Conservation (phyloP, 495 filamentous ascomycete genomes). For the Letharia lupina region DNA sequence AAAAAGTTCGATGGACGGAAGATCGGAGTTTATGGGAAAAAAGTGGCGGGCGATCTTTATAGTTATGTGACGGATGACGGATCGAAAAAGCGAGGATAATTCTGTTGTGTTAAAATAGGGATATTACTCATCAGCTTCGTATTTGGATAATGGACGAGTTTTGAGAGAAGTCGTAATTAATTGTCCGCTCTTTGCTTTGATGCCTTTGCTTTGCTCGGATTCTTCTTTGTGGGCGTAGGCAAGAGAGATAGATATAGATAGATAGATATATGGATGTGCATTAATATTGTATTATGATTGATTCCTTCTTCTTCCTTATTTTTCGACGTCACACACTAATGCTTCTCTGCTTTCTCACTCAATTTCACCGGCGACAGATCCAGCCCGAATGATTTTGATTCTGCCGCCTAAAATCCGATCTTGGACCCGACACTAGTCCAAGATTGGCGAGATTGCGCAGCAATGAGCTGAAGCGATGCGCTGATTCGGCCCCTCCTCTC, state of each 20-base stretch:
- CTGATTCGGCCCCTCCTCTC: not conserved
- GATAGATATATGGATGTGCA: too few relatives aligned
- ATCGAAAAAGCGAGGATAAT: not conserved
- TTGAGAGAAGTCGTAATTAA: too few relatives aligned
- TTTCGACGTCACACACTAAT: not conserved
- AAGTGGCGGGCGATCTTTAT: conserved; percentile 14
- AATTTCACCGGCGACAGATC: not conserved
- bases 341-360: not conserved
- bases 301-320: not conserved
- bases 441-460: not conserved
- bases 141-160: not conserved
- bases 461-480: not conserved
- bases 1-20: conserved; percentile 16
- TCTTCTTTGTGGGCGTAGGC: too few relatives aligned
- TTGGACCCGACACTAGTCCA: not conserved
- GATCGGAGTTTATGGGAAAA: conserved; percentile 4
- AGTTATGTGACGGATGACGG: not conserved
- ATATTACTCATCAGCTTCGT: conserved; percentile 12
- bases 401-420: not conserved
- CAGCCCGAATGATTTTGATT: not conserved
- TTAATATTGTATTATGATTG: too few relatives aligned
- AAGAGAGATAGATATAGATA: too few relatives aligned
- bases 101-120: not conserved
- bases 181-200: too few relatives aligned
- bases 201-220: too few relatives aligned